A percentile compares a stretch with the other conserved stretches of the same genome.
These are phyloP conservation scores for Hypoxylon fuscum DNA, from an alignment of 495 filamentous ascomycete species.

Conservation along the genomic window DNA sequence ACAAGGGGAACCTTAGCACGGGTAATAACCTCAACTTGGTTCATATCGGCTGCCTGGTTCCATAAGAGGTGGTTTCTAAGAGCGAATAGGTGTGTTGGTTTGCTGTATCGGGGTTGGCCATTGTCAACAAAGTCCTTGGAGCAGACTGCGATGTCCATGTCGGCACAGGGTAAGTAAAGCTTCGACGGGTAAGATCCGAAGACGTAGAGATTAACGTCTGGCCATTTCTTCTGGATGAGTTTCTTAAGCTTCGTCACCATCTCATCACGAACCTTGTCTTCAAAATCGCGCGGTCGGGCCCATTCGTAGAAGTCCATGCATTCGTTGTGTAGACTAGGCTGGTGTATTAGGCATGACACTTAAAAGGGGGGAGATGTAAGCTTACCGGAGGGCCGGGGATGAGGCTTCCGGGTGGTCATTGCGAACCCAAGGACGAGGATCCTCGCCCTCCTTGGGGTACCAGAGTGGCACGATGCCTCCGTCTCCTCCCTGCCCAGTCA, in stretches of 20 bases:
- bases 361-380: slow-evolving; percentile 13
- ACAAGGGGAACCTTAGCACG: slow-evolving; percentile 90
- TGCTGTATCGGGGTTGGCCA: slow-evolving; percentile 47
- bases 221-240: slow-evolving; percentile 60
- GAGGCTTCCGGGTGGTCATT: slow-evolving; percentile 58
- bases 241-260: slow-evolving; percentile 68
- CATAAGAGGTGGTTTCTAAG: slow-evolving; percentile 62
- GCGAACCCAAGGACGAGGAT: slow-evolving; percentile 69
- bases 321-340: slow-evolving; percentile 82
- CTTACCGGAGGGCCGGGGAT: slow-evolving; percentile 62
- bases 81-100: slow-evolving; percentile 47
- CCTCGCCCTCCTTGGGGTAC: slow-evolving; percentile 51
- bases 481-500: slow-evolving; percentile 56
- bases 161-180: slow-evolving; percentile 87
- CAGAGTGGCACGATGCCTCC: slow-evolving; percentile 68
- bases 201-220: slow-evolving; percentile 66
- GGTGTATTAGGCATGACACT: slow-evolving; percentile 3
- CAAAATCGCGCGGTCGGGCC: slow-evolving; percentile 78
- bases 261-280: slow-evolving; percentile 75
- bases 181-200: slow-evolving; percentile 95
- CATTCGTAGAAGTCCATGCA: slow-evolving; percentile 89
- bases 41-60: slow-evolving; percentile 56
- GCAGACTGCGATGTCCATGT: slow-evolving; percentile 92
- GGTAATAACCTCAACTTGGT: slow-evolving; percentile 69
- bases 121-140: slow-evolving; percentile 66